Percentiles rank a stretch among this genome's conserved stretches.
Conservation (phyloP, 371 early-diverging fungal species). For the Rhizomucor miehei region DNA sequence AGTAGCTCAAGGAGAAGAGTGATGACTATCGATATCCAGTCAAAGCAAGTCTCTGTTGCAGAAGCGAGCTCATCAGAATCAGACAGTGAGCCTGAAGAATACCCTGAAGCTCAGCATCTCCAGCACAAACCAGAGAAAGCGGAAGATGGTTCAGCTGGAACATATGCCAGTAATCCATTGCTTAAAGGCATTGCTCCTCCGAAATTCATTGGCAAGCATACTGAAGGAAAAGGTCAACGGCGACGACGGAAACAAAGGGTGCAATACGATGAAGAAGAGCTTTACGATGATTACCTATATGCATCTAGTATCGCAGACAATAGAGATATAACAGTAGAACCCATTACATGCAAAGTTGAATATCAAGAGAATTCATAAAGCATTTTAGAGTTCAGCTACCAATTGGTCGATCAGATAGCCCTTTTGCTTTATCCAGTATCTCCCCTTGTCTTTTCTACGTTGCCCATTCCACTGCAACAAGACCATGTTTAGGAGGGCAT, state of each 20-base stretch:
- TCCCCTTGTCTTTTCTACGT: not conserved
- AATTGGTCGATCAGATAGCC: too few relatives aligned
- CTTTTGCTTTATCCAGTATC: too few relatives aligned
- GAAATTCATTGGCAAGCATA: slow-evolving; percentile 27
- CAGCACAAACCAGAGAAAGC: slow-evolving; percentile 4
- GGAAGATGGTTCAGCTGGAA: slow-evolving; percentile 26
- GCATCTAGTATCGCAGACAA: slow-evolving; percentile 25
- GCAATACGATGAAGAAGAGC: slow-evolving; percentile 27
- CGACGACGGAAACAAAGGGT: slow-evolving; percentile 27
- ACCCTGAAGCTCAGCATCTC: slow-evolving; percentile 1
- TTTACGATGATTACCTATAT: slow-evolving; percentile 24
- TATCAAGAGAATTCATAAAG: too few relatives aligned
- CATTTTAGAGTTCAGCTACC: too few relatives aligned
- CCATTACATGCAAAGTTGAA: slow-evolving; percentile 4
- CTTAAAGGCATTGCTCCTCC: slow-evolving; percentile 32
- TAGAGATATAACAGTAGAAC: slow-evolving; percentile 14
- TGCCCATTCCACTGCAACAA: slow-evolving; percentile 1
- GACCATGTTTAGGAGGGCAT: slow-evolving; percentile 19
- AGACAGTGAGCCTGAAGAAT: slow-evolving; percentile 23
- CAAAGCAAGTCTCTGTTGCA: slow-evolving; percentile 52
- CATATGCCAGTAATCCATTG: slow-evolving; percentile 42
- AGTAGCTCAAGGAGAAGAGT: slow-evolving; percentile 51
- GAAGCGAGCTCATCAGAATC: slow-evolving; percentile 23
- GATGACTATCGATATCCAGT: slow-evolving; percentile 66
- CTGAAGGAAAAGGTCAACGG: slow-evolving; percentile 11